Evolutionary conservation across 768 basidiomycete species (phyloP).

Genomic region (Boletus reticuloceps): DNA sequence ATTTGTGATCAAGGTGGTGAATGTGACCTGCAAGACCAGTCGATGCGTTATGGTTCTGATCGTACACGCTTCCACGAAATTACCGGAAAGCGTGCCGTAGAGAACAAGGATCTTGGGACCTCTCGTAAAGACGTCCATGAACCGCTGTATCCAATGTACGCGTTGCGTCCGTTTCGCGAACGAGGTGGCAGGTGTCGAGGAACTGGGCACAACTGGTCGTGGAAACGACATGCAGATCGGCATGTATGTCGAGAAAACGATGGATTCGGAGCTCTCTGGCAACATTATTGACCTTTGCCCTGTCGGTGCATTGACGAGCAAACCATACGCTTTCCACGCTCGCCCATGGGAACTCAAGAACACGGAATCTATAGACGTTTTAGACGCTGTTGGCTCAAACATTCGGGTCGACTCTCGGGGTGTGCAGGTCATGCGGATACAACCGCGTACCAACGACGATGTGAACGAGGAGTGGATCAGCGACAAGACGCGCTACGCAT

Average conservation of each 20-base stretch:
- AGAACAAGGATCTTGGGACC: constrained; percentile 97
- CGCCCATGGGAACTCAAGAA: constrained; percentile 98
- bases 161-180: constrained; percentile 99
- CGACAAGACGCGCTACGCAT: constrained; percentile 97
- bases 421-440: constrained; percentile 95
- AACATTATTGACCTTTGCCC: constrained; percentile 98
- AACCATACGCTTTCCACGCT: constrained; percentile 97
- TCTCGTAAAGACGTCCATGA: constrained; percentile 98
- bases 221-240: constrained; percentile 99
- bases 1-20: constrained; percentile 99
- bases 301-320: constrained; percentile 96
- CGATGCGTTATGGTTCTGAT: constrained; percentile 98
- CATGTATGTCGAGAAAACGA: constrained; percentile 95
- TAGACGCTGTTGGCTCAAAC: constrained; percentile 95
- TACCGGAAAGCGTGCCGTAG: constrained; percentile 94
- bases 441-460: constrained; percentile 94
- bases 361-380: constrained; percentile 93
- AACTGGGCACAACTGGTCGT: constrained; percentile 93
- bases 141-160: constrained; percentile 98
- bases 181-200: constrained; percentile 98
- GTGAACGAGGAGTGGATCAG: constrained; percentile 99
- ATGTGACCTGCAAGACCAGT: constrained; percentile 98
- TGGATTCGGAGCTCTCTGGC: constrained; percentile 96
- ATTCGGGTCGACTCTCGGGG: constrained; percentile 95
- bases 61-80: constrained; percentile 98